Percentiles rank a stretch among this genome's conserved stretches.
phyloP scores from a whole-genome alignment of 192 early-diverging fungal species.

The Paraglomus brasilianum region DNA sequence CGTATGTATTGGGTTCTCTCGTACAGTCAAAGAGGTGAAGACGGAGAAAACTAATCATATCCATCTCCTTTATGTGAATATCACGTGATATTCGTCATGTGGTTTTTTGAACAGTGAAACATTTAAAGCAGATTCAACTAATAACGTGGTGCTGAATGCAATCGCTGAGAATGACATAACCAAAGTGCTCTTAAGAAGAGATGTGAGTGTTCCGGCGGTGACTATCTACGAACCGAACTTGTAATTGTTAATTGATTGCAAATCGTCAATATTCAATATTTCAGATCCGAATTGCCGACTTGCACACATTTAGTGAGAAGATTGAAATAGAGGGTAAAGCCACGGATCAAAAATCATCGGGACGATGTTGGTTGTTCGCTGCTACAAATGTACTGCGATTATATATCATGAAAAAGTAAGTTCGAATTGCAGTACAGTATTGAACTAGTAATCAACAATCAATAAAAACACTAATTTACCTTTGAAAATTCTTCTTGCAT shows the following conservation, averaged over 20 bases:
- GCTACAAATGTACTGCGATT: slow-evolving; percentile 71
- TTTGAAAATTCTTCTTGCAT: too few relatives aligned
- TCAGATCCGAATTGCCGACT: slow-evolving; percentile 51
- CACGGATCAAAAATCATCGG: slow-evolving; percentile 75
- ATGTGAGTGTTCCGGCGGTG: slow-evolving; percentile 28
- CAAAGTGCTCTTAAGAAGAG: slow-evolving; percentile 59
- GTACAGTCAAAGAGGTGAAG: too few relatives aligned
- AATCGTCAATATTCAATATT: not conserved
- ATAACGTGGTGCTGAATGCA: slow-evolving; percentile 64
- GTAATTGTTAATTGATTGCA: too few relatives aligned
- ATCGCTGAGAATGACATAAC: slow-evolving; percentile 57
- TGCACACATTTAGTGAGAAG: slow-evolving; percentile 58
- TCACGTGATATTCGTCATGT: not conserved
- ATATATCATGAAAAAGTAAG: slow-evolving; percentile 60
- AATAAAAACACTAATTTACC: too few relatives aligned
- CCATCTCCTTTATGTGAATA: too few relatives aligned
- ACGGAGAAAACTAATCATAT: too few relatives aligned
- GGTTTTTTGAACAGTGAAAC: slow-evolving; percentile 25
- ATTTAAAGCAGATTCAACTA: slow-evolving; percentile 67
- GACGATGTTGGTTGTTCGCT: slow-evolving; percentile 84
- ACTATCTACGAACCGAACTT: too few relatives aligned
- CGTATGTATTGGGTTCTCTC: too few relatives aligned
- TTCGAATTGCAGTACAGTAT: not conserved
- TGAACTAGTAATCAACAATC: too few relatives aligned
- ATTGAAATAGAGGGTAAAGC: slow-evolving; percentile 50